These are phyloP conservation scores for Botrytis tulipae DNA, from an alignment of 2,329 filamentous ascomycete genomes.

Conservation along the genomic window DNA sequence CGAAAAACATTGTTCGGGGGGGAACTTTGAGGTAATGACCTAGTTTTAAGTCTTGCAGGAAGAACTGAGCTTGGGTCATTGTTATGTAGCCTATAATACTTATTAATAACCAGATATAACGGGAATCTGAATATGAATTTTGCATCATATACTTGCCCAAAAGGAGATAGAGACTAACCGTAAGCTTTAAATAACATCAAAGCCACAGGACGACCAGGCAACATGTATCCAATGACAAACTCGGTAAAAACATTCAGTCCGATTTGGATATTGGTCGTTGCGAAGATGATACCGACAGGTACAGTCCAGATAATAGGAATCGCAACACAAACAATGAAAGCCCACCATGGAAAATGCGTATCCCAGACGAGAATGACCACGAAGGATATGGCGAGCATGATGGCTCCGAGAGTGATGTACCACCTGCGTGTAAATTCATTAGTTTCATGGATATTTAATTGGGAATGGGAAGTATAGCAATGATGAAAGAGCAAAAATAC, in stretches of 20 bases:
- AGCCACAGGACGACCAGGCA: constrained; percentile 58
- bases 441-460: neutral
- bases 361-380: constrained; percentile 26
- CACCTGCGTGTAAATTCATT: neutral
- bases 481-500: neutral
- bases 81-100: constrained; percentile 42
- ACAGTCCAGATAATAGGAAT: constrained; percentile 37
- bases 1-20: constrained; percentile 55
- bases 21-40: constrained; percentile 50
- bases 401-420: constrained; percentile 41
- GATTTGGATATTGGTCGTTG: constrained; percentile 50
- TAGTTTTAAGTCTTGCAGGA: constrained; percentile 51
- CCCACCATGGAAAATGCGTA: constrained; percentile 40
- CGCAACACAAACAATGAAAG: constrained; percentile 36
- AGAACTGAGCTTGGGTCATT: constrained; percentile 48
- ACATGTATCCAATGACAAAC: constrained; percentile 50
- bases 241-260: constrained; percentile 51
- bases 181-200: constrained; percentile 10
- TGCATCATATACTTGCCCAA: neutral
- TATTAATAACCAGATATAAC: neutral
- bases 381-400: constrained; percentile 48
- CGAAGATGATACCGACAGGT: constrained; percentile 44
- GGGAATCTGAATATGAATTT: neutral
- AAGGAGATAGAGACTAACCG: constrained; percentile 34
- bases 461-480: neutral